phyloP scores from a whole-genome alignment of 148 eudicot genomes.

The Nyssa sinensis region DNA sequence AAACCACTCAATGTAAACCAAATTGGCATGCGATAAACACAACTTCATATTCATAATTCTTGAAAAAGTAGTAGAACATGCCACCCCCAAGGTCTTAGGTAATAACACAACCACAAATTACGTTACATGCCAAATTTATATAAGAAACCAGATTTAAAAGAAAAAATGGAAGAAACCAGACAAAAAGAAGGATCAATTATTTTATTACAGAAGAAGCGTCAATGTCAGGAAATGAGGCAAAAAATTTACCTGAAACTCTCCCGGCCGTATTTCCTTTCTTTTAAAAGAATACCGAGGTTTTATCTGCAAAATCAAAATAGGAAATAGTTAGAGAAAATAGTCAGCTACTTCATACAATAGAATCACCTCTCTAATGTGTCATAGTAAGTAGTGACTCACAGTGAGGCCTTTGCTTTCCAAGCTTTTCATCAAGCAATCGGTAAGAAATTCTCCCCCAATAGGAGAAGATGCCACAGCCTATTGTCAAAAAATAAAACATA shows the following conservation, averaged over 20 bases:
- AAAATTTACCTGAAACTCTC: slow-evolving; percentile 85
- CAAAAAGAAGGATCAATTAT: not conserved
- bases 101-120: not conserved
- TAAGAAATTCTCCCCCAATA: slow-evolving; percentile 88
- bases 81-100: not conserved
- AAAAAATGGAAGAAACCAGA: too few relatives aligned
- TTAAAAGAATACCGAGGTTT: slow-evolving; percentile 94
- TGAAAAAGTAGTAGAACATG: not conserved
- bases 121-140: not conserved
- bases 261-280: slow-evolving; percentile 89
- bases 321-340: slow-evolving; percentile 1
- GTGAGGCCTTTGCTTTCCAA: slow-evolving; percentile 90
- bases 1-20: slow-evolving; percentile 42
- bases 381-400: slow-evolving; percentile 44
- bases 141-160: not conserved
- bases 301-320: slow-evolving; percentile 46
- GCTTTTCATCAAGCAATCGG: slow-evolving; percentile 96
- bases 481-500: slow-evolving; percentile 8
- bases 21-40: not conserved
- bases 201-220: not conserved
- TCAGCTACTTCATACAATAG: not conserved
- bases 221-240: slow-evolving; percentile 7
- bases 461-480: slow-evolving; percentile 87
- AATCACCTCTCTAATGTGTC: not conserved
- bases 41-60: slow-evolving; percentile 11